Base-by-base conservation (phyloP, 2,329 filamentous ascomycete genomes). In the Rhinocladiella similis region DNA sequence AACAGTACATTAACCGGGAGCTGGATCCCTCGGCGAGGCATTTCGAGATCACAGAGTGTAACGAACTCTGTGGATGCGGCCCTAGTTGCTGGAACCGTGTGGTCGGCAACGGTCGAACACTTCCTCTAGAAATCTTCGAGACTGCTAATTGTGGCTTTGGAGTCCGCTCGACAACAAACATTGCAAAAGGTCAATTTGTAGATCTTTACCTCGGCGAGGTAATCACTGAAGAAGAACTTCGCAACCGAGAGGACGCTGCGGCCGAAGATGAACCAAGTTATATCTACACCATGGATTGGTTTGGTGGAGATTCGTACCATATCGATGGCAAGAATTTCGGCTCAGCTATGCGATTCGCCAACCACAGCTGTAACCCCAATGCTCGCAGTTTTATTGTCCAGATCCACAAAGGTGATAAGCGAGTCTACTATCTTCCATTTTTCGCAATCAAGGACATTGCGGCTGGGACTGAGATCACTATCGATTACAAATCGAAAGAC, bases 351-450 rank as follows among this genome's bases (percentile, higher is more conserved):
- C 70, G 76, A 0, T 79, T 78, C 54, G 77, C 78, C 61, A 79
- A 79, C 46, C 76, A 79, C 56, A 77, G 75, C 0, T 79, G 76
- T 65, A 72, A 74, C 18, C 76, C 76, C 0, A 80, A 79, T 49
- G 76, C 74, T 59, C 70, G 71, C 10, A 73, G 76, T 41, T 70
- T 77, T 20, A 67, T 75, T 0, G 76, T 77, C 0, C 73, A 75
- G 0, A 73, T 73, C 0, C 71, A 70, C 2, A 72, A 76, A 18
- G 69, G 64, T 1, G 76, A 78, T 33, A 56, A 68, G 0, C 66
- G 68, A 0, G 65, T 80, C 1, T 80, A 79, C 49, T 69, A 76
- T 27, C 66, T 80, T 1, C 77, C 77, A 0, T 79, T 80, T 55
- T 80, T 80, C 38, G 72, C 77, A 0, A 60, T 73, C 1, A 67